Conservation (phyloP, 2,329 filamentous ascomycete genomes). For the Meredithiella fracta region DNA sequence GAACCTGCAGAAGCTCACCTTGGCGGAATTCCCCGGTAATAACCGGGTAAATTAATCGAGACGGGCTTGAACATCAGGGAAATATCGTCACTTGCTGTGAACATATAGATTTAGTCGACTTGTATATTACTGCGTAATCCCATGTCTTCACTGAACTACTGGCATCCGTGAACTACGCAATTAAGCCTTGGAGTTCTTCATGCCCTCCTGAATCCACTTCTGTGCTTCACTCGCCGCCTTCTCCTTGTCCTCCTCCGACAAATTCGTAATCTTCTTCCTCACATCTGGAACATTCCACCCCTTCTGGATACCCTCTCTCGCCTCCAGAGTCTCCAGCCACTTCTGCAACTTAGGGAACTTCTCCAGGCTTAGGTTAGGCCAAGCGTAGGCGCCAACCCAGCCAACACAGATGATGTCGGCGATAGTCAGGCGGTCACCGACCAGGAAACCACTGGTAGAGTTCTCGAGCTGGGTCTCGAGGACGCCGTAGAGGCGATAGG, state of each 20-base stretch:
- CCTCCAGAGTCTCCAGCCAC: slow-evolving; percentile 58
- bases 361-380: slow-evolving; percentile 39
- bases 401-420: slow-evolving; percentile 71
- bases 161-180: no score
- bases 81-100: no score
- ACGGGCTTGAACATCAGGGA: no score
- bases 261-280: slow-evolving; percentile 32
- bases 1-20: no score
- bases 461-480: slow-evolving; percentile 54
- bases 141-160: no score
- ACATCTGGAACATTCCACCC: slow-evolving; percentile 55
- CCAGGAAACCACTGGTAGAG: slow-evolving; percentile 39
- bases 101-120: no score
- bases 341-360: slow-evolving; percentile 61
- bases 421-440: slow-evolving; percentile 53
- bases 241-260: slow-evolving; percentile 39
- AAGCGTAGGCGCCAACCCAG: slow-evolving; percentile 44
- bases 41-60: no score
- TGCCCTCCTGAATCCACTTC: slow-evolving; percentile 51
- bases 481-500: slow-evolving; percentile 62
- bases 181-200: slow-evolving; percentile 28
- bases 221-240: slow-evolving; percentile 34
- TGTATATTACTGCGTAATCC: no score
- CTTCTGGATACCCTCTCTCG: slow-evolving; percentile 56
- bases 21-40: no score